Base-by-base conservation (phyloP, 2,329 filamentous ascomycete species). In the Apiospora rasikravindrae region DNA sequence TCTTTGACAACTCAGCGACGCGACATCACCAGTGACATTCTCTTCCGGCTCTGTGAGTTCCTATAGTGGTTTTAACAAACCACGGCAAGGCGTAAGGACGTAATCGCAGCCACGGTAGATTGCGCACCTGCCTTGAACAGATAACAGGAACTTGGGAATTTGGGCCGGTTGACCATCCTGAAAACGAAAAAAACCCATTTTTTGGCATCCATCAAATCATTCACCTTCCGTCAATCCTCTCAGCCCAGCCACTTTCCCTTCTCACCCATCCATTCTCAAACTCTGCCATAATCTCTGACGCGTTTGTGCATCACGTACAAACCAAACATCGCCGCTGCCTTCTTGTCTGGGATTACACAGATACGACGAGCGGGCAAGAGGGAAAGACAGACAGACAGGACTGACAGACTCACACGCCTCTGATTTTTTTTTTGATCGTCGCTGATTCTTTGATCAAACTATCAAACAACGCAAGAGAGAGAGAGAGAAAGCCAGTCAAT, bases 401-500 rank as follows among this genome's bases (percentile, higher is more conserved):
- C 33, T 64, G 29, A 64, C 57, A 40, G 53, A 40, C 19, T 33
- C 51, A 29, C 51, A 4, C 57, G 57, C 57, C 57, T 64, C 57
- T 64, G 57, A 13, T 51, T 51, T 64, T 40, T 51, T 51, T 64
- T 40, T 64, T n/a, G 57, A 64, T 64, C 33, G 33, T 22, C 8
- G 40, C 40, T 40, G 57, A 64, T 64, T 64, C 57, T 40, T 37
- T 64, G 33, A 64, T 64, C 57, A 64, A 64, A 40, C 57, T 40
- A 40, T 37, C 57, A 40, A 64, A 64, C 57, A 64, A 64, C 57
- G 14, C 33, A 64, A 40, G 29, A 64, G 19, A 40, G 57, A 40
- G n/a, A n/a, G n/a, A n/a, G n/a, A n/a, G n/a, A 64, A 64, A 64
- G 33, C 57, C 57, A 64, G 57, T 64, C 57, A 64, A 64, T 64